Conservation (phyloP, 228 moss, liverwort and hornwort genomes). For the Sphagnum magellanicum region DNA sequence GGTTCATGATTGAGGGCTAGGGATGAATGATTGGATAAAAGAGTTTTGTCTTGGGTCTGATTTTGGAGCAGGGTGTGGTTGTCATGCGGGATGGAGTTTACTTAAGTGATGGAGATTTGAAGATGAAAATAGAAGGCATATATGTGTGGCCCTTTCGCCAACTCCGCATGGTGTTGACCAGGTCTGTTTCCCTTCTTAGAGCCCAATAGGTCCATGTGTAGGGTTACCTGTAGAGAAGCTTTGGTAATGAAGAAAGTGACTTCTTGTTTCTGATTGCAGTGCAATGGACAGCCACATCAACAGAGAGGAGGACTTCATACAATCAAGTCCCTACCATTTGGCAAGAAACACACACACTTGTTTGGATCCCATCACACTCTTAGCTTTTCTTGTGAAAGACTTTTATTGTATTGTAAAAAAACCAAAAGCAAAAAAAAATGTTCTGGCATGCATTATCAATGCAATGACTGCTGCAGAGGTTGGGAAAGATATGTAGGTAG, state of each 20-base stretch:
- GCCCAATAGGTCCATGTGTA: not conserved
- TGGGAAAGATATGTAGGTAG: too few species aligned
- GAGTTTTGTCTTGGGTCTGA: not conserved
- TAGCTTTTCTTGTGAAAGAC: too few species aligned
- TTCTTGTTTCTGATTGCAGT: constrained; percentile 26
- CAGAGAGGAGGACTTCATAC: constrained; percentile 64
- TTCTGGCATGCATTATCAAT: too few species aligned
- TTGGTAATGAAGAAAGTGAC: not conserved
- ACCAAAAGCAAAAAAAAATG: too few species aligned
- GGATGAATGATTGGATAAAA: too few species aligned
- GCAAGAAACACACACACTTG: constrained; percentile 17
- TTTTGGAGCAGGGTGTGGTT: constrained; percentile 64
- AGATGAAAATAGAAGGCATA: constrained; percentile 97
- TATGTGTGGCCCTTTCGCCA: constrained; percentile 98
- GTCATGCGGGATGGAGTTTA: constrained; percentile 81
- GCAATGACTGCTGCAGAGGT: too few species aligned
- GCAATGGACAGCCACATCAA: constrained; percentile 67
- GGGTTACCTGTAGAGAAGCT: too few species aligned
- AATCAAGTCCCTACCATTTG: constrained; percentile 81
- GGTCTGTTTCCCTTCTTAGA: constrained; percentile 13
- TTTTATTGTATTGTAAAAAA: too few species aligned
- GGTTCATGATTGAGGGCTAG: too few species aligned
- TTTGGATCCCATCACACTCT: too few species aligned
- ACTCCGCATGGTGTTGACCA: constrained; percentile 91
- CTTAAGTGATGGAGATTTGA: constrained; percentile 73